Percentiles rank a stretch among this genome's conserved stretches.
These are phyloP conservation scores for Furculomyces boomerangus DNA, from an alignment of 371 early-diverging fungal species.

Conservation along the genomic window DNA sequence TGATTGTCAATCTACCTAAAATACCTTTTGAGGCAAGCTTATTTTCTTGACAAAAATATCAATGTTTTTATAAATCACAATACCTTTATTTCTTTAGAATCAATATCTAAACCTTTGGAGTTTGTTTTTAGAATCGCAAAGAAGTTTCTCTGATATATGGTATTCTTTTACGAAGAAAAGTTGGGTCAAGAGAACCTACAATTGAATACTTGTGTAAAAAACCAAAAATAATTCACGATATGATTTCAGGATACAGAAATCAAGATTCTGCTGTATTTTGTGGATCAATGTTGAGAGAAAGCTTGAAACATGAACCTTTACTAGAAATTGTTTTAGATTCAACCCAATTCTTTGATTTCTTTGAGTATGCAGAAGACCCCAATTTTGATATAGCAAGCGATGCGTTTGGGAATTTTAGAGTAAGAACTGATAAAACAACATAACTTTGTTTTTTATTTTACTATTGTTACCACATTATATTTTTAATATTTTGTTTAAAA, in stretches of 20 bases:
- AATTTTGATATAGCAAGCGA: slow-evolving; percentile 96
- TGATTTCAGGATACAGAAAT: slow-evolving; percentile 81
- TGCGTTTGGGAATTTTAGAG: slow-evolving; percentile 91
- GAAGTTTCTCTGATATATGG: slow-evolving; percentile 94
- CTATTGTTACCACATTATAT: not conserved
- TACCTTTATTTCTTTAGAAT: not conserved
- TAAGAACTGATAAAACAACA: slow-evolving; percentile 8
- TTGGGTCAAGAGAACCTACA: slow-evolving; percentile 87
- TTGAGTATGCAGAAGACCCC: slow-evolving; percentile 82
- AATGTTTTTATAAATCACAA: not conserved
- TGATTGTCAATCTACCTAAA: slow-evolving; percentile 66
- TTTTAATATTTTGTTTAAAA: not conserved
- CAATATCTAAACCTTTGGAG: too few species aligned
- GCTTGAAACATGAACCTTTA: slow-evolving; percentile 82
- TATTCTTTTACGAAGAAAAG: slow-evolving; percentile 81
- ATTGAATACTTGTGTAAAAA: slow-evolving; percentile 79
- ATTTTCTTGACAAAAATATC: too few species aligned
- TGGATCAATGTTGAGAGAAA: slow-evolving; percentile 91
- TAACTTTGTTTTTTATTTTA: slow-evolving; percentile 1
- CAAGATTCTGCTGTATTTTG: slow-evolving; percentile 91
- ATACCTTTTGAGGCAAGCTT: slow-evolving; percentile 72
- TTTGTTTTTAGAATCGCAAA: slow-evolving; percentile 49
- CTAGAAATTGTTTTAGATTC: slow-evolving; percentile 67
- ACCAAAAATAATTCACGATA: slow-evolving; percentile 57
- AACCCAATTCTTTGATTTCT: slow-evolving; percentile 77